Evolutionary conservation across 352 stramenopile genomes (phyloP).

Genomic region (Pythium aristosporum): DNA sequence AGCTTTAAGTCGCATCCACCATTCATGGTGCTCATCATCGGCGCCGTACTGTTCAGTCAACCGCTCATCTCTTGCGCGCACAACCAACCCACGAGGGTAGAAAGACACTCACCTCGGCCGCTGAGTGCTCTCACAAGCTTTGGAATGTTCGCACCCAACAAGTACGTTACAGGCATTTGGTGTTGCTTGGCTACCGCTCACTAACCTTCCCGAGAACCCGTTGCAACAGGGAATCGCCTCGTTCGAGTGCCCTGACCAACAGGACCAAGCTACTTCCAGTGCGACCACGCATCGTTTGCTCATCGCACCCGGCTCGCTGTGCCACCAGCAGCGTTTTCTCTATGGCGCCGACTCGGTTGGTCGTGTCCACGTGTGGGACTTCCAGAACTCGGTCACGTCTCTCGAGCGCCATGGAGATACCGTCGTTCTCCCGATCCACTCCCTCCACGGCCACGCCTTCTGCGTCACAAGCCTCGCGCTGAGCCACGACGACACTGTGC

Average conservation of each 20-base stretch:
- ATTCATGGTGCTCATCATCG: not conserved
- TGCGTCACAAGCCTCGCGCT: constrained; percentile 23
- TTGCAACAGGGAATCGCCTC: constrained; percentile 3
- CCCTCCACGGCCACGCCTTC: constrained; percentile 14
- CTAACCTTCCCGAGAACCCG: not conserved
- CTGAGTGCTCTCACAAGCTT: constrained; percentile 18
- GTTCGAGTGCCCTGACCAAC: constrained; percentile 1
- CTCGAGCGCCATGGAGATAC: not conserved
- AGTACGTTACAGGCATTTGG: not conserved
- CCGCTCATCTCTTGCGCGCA: not conserved
- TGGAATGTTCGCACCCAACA: constrained; percentile 10
- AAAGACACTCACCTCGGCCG: constrained; percentile 12
- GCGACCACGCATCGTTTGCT: not conserved
- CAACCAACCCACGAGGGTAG: not conserved
- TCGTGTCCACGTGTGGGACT: constrained; percentile 17
- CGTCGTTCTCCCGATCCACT: constrained; percentile 7
- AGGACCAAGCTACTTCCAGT: not conserved
- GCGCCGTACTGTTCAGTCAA: not conserved
- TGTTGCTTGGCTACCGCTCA: not conserved
- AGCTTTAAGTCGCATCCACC: not conserved
- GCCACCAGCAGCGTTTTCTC: constrained; percentile 13
- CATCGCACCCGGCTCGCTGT: constrained; percentile 10
- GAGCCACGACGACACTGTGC: constrained; percentile 18
- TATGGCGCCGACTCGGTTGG: constrained; percentile 19
- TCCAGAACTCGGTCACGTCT: not conserved